These are phyloP conservation scores for Rhododendron molle DNA, from an alignment of 148 eudicot genomes.

Conservation along the genomic window DNA sequence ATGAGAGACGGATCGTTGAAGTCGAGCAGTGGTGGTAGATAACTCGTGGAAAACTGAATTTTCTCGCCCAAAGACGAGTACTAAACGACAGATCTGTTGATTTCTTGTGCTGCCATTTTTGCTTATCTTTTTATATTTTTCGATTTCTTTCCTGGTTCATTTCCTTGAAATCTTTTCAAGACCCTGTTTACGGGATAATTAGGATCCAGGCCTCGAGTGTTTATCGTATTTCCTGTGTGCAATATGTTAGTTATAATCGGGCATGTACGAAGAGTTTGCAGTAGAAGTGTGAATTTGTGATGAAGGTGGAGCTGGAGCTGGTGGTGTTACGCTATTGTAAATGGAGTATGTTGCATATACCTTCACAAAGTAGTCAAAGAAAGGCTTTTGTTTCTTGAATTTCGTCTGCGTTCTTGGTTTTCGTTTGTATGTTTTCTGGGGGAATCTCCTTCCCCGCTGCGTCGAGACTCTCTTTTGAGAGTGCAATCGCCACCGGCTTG, in stretches of 20 bases:
- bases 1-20: constrained; percentile 15
- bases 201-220: background rate
- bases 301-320: background rate
- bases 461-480: no score
- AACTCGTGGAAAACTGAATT: background rate
- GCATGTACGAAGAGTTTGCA: background rate
- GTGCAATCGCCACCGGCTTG: no score
- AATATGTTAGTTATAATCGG: background rate
- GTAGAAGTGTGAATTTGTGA: background rate
- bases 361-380: background rate
- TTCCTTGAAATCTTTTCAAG: background rate
- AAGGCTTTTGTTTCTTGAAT: background rate
- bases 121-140: background rate
- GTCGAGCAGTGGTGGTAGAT: background rate
- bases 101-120: background rate
- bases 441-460: background rate
- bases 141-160: background rate
- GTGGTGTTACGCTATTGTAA: background rate
- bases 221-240: background rate
- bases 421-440: background rate
- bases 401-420: background rate
- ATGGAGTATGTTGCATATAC: background rate
- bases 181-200: background rate
- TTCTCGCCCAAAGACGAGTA: background rate
- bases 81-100: background rate